Evolutionary conservation across 2,329 filamentous ascomycete species (phyloP).

Genomic region (Colletotrichum sp.): DNA sequence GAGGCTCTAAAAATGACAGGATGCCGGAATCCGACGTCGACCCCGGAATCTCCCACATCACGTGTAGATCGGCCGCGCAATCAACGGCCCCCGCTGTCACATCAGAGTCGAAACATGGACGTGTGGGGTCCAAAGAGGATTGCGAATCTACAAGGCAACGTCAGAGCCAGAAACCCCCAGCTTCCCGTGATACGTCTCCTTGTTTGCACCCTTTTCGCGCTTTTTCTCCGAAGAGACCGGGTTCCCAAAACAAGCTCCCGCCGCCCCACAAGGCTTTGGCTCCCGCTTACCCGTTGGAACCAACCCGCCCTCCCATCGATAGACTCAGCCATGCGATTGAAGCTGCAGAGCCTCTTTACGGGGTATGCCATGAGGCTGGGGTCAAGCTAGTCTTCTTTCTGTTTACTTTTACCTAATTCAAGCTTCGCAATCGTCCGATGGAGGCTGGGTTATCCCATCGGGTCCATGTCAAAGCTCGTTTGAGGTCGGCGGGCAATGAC

Average conservation of each 20-base stretch:
- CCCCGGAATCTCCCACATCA: constrained; percentile 3
- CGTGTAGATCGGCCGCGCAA: constrained; percentile 9
- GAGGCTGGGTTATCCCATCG: background rate
- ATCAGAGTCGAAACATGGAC: background rate
- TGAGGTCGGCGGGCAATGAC: background rate
- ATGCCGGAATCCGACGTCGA: background rate
- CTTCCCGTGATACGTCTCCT: background rate
- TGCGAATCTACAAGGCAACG: background rate
- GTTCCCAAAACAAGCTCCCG: background rate
- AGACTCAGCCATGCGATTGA: background rate
- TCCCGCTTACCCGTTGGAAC: background rate
- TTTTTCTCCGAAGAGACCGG: background rate
- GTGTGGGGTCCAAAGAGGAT: constrained; percentile 2
- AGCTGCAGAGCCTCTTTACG: background rate
- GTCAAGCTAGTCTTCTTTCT: background rate
- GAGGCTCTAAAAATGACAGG: background rate
- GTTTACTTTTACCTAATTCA: constrained; percentile 1
- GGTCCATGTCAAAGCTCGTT: background rate
- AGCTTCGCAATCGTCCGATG: constrained; percentile 3
- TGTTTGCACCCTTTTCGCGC: background rate
- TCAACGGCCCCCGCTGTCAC: background rate
- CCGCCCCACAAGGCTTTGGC: background rate
- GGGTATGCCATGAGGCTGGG: background rate
- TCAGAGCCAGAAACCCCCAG: constrained; percentile 7
- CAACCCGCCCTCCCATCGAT: background rate